Evolutionary conservation across 805 yeast genomes (phyloP).

Genomic region (Yarrowia hollandica): DNA sequence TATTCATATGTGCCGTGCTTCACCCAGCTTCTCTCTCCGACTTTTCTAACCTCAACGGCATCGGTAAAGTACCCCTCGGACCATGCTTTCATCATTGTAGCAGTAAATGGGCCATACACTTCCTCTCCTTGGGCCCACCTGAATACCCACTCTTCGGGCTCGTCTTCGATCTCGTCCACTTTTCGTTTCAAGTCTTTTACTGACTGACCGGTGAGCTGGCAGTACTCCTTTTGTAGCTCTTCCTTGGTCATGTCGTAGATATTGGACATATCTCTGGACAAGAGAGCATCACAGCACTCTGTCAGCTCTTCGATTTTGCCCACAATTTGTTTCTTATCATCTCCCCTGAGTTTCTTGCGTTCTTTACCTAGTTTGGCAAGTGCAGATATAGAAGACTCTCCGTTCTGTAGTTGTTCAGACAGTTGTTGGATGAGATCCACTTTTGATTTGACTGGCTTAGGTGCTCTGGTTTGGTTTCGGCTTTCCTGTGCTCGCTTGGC

Average conservation of each 20-base stretch:
- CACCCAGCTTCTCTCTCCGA: conserved; percentile 31
- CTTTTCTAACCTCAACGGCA: conserved; percentile 46
- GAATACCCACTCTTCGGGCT: conserved; percentile 49
- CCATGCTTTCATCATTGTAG: conserved; percentile 55
- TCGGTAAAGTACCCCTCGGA: conserved; percentile 49
- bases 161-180: conserved; percentile 33
- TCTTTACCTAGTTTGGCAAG: conserved; percentile 44
- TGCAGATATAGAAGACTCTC: conserved; percentile 61
- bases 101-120: conserved; percentile 54
- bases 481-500: conserved; percentile 44
- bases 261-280: conserved; percentile 46
- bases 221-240: conserved; percentile 51
- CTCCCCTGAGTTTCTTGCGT: conserved; percentile 26
- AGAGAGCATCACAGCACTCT: conserved; percentile 49
- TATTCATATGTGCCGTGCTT: conserved; percentile 10
- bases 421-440: conserved; percentile 37
- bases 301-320: conserved; percentile 45
- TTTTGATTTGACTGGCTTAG: conserved; percentile 28
- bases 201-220: conserved; percentile 46
- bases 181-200: conserved; percentile 35
- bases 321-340: not conserved
- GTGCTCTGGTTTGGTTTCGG: conserved; percentile 32
- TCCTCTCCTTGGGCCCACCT: conserved; percentile 49
- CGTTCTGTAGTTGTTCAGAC: conserved; percentile 45
- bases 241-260: conserved; percentile 59